Evolutionary conservation across 1,284 basidiomycete species (phyloP).

Genomic region (Takashimella koratensis): DNA sequence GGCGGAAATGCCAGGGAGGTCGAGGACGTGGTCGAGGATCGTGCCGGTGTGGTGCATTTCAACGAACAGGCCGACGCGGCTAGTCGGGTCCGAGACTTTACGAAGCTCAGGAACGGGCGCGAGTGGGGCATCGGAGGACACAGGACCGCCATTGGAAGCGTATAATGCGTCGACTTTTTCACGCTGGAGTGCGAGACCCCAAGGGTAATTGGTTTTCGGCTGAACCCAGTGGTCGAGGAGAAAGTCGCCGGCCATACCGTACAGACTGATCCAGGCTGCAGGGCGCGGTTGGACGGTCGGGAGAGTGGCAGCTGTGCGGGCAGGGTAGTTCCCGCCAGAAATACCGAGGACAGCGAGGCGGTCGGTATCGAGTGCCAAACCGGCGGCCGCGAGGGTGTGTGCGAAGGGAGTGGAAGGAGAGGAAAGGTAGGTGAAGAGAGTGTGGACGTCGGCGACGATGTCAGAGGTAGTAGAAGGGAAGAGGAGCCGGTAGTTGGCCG

Average conservation of each 20-base stretch:
- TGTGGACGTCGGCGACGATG: constrained; percentile 9
- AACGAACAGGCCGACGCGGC: constrained; percentile 4
- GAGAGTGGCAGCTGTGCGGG: constrained; percentile 8
- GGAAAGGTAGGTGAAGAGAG: constrained; percentile 11
- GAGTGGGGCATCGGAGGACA: constrained; percentile 1
- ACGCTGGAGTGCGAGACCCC: no score
- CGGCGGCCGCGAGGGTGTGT: not conserved
- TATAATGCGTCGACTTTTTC: not conserved
- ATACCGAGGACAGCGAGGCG: constrained; percentile 8
- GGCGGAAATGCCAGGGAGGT: constrained; percentile 6
- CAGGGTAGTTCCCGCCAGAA: constrained; percentile 13
- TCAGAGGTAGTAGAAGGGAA: constrained; percentile 8
- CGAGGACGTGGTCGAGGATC: constrained; percentile 6
- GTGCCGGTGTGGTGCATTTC: constrained; percentile 2
- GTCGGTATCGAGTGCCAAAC: constrained; percentile 1
- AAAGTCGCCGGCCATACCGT: constrained; percentile 6
- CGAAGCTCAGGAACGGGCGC: not conserved
- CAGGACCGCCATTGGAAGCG: not conserved
- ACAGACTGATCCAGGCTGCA: constrained; percentile 6
- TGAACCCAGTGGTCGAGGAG: no score
- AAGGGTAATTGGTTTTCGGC: no score
- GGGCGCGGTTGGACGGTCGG: constrained; percentile 4
- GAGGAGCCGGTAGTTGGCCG: constrained; percentile 14
- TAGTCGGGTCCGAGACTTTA: not conserved
- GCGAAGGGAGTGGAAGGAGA: constrained; percentile 2